Conservation (phyloP, 2,329 filamentous ascomycete genomes). For the Botrytis sinoallii region DNA sequence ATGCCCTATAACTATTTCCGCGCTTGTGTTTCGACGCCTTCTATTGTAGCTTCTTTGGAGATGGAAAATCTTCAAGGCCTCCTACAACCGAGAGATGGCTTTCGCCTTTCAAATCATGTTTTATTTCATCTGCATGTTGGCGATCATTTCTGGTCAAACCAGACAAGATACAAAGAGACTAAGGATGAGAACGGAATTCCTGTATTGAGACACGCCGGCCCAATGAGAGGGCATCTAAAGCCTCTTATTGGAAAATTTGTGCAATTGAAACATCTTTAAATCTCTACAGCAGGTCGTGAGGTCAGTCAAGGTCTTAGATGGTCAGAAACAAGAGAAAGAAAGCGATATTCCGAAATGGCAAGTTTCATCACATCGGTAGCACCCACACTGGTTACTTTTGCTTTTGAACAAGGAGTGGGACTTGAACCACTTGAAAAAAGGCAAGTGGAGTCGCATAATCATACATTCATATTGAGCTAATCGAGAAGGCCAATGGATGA, state of each 20-base stretch:
- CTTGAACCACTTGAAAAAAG: neutral
- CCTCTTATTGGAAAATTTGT: neutral
- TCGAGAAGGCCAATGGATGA: neutral
- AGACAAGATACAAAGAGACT: neutral
- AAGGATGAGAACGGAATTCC: neutral
- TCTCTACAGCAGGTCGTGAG: neutral
- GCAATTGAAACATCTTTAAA: neutral
- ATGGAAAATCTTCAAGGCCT: neutral
- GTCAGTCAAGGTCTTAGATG: neutral
- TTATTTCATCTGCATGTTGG: rapidly evolving
- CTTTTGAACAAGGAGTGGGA: neutral
- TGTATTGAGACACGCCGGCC: neutral
- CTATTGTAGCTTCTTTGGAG: neutral
- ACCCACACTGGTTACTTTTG: neutral
- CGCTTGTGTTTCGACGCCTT: neutral
- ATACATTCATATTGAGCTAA: neutral
- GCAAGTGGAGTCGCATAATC: neutral
- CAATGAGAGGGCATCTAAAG: neutral
- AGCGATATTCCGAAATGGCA: neutral
- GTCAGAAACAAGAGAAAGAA: neutral
- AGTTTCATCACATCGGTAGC: neutral
- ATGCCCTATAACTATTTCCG: neutral
- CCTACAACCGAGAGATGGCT: neutral
- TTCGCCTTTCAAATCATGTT: neutral
- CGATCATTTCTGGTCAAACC: neutral